A percentile compares a stretch with the other conserved stretches of the same genome.
Conservation (phyloP, 2,329 filamentous ascomycete species). For the Westerdykella sp. region DNA sequence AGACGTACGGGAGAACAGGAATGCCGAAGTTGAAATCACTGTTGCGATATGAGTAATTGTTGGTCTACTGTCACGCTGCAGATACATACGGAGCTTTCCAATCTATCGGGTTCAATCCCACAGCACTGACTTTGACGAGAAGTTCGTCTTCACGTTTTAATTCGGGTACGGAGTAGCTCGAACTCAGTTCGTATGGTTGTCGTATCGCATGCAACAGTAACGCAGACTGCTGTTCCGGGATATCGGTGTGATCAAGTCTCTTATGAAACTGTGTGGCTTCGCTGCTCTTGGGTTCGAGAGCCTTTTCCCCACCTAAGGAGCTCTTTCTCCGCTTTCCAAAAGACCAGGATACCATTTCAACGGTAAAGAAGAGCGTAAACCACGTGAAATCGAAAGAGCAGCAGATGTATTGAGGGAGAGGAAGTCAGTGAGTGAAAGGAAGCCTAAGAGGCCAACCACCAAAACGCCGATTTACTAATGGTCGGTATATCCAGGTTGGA, state of each 20-base stretch:
- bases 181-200: conserved; percentile 46
- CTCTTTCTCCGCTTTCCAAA: conserved; percentile 12
- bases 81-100: conserved; percentile 62
- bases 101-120: conserved; percentile 71
- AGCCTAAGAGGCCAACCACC: too few relatives aligned
- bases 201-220: conserved; percentile 47
- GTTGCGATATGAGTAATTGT: not conserved
- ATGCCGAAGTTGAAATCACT: conserved; percentile 68
- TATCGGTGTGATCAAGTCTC: not conserved
- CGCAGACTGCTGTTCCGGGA: conserved; percentile 39
- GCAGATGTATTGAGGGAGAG: too few relatives aligned
- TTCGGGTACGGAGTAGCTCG: conserved; percentile 44
- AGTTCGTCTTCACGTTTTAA: conserved; percentile 48
- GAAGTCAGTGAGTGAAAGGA: too few relatives aligned
- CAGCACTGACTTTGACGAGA: conserved; percentile 56
- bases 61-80: not conserved
- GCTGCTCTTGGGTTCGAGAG: not conserved
- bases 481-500: too few relatives aligned
- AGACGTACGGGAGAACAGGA: conserved; percentile 61
- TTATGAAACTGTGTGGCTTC: conserved; percentile 8
- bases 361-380: not conserved
- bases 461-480: too few relatives aligned
- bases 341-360: conserved; percentile 7
- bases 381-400: too few relatives aligned
- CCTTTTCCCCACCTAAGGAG: not conserved